Base-by-base conservation (phyloP, 169 alveolate species). In the Cryptosporidium xiaoi region DNA sequence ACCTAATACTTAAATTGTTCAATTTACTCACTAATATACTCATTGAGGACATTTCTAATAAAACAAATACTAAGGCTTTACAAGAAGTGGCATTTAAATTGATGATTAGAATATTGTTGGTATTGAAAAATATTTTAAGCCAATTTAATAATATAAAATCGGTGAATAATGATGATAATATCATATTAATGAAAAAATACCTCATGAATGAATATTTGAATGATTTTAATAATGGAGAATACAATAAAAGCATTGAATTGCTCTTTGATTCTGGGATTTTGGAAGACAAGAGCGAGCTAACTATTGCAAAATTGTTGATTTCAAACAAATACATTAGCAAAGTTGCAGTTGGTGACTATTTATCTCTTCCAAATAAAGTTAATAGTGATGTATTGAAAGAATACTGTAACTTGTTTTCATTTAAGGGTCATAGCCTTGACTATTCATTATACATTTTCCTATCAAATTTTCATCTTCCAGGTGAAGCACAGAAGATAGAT, bases 401-500 rank as follows among this genome's bases (percentile, higher is more conserved):
- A 65, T 95, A 91, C 69, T 87, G 94, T 29, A 94, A 96, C 24
- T 66, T 89, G 33, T 85, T 91, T 77, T 90, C 93, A 69, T 96
- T 96, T 69, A 90, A 90, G 44, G 92, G 92, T 16, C 71, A 91
- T 46, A 91, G 91, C 44, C 83, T 95, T 51, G 96, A 93, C 8
- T 92, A 91, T 18, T 94, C 98, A 7, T 67, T 97, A 84, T 93
- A 96, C 82, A 87, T 83, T 24, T 92, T 95, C 83, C 94, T 97
- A 48, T 91, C 97, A 27, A 93, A 92, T 56, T 97, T 96, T 91
- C 94, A 96, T 66, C 90, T 97, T n/a, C 99, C 99, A 20, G 98
- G 97, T n/a, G 99, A 97, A 92, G 97, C 97, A 1, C 95, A 97
- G 90, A 92, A 95, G 87, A 95, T 96, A 10, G 99, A 97, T 91